Conservation (phyloP, 768 basidiomycete species). For the Phlebiopsis gigantea region DNA sequence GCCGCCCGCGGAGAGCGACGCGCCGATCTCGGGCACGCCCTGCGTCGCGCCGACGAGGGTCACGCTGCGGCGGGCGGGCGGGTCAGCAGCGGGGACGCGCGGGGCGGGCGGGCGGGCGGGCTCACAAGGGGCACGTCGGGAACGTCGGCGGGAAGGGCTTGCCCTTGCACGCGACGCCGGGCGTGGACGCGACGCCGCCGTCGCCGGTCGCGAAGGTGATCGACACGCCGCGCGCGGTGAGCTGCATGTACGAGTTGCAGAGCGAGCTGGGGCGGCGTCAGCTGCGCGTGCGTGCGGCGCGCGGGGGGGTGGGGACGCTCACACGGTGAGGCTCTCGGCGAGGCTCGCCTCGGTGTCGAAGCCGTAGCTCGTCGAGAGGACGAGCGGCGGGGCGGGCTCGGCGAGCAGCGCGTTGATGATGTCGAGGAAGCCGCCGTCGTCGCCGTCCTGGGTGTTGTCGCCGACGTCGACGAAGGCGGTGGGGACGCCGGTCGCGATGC, state of each 20-base stretch:
- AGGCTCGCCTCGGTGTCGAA: conserved; percentile 24
- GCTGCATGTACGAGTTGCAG: conserved; percentile 31
- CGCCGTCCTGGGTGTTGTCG: conserved; percentile 14
- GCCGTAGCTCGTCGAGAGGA: conserved; percentile 26
- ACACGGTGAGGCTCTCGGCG: conserved; percentile 23
- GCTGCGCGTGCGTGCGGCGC: conserved; percentile 27
- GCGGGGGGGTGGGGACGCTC: conserved; percentile 24
- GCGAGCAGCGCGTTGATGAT: conserved; percentile 22
- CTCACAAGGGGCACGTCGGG: conserved; percentile 32
- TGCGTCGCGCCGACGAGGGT: conserved; percentile 22
- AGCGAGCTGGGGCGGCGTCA: conserved; percentile 23
- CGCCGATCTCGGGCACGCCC: conserved; percentile 21
- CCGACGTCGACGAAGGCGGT: conserved; percentile 23
- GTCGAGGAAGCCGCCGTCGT: conserved; percentile 21
- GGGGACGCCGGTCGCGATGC: conserved; percentile 24
- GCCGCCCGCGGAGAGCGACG: conserved; percentile 18
- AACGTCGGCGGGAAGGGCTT: conserved; percentile 29
- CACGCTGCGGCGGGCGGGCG: conserved; percentile 11
- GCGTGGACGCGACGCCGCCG: conserved; percentile 31
- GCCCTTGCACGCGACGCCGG: conserved; percentile 28
- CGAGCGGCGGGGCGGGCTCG: conserved; percentile 20
- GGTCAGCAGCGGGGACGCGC: background rate
- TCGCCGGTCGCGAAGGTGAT: conserved; percentile 34
- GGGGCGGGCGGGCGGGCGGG: background rate
- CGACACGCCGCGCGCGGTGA: conserved; percentile 31